Conservation (phyloP, 495 filamentous ascomycete species). For the Thermothielavioides terrestris region DNA sequence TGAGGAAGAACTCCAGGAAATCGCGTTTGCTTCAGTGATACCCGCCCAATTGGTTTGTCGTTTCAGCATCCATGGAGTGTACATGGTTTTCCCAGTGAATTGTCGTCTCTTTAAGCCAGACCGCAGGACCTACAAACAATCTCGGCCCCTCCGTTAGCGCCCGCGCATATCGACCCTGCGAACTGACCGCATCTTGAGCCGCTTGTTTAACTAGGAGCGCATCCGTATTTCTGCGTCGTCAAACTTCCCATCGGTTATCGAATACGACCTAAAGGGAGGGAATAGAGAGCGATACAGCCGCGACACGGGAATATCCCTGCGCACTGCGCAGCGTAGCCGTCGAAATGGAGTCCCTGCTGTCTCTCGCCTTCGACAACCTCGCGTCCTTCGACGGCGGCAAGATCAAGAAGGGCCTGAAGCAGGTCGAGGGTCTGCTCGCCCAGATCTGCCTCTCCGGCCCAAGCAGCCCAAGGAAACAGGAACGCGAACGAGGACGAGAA, state of each 20-base stretch:
- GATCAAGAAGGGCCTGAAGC: conserved; percentile 86
- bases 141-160: neutral
- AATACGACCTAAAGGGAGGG: too few species aligned
- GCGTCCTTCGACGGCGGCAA: conserved; percentile 84
- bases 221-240: neutral
- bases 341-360: conserved; percentile 82
- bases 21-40: neutral
- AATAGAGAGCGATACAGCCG: neutral
- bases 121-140: neutral
- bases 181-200: neutral
- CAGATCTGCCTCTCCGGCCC: conserved; percentile 79
- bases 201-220: neutral
- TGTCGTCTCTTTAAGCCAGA: too few species aligned
- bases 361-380: conserved; percentile 91
- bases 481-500: conserved; percentile 17
- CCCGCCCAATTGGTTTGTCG: neutral
- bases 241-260: neutral
- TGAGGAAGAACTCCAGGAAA: neutral
- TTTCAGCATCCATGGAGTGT: neutral
- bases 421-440: conserved; percentile 91
- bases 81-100: neutral
- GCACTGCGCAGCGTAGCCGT: neutral
- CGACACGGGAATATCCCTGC: too few species aligned
- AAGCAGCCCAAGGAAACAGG: conserved; percentile 25
- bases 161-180: neutral